Evolutionary conservation across 306 rosid genomes (phyloP), one percentile per base, ranked within the genome.

Genomic region (Rosa chinensis): DNA sequence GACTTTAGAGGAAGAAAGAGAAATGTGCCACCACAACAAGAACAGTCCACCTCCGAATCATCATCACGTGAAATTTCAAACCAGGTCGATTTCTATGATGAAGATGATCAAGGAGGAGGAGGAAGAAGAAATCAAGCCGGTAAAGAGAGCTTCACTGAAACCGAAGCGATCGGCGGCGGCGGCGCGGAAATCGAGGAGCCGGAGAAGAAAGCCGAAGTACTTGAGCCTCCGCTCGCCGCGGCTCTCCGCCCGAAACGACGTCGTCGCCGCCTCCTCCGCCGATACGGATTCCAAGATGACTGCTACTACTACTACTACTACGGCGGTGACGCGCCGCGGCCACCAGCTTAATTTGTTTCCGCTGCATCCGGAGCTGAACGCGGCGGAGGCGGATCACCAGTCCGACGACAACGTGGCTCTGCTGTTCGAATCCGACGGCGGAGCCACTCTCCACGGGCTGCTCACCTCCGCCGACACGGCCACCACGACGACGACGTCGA

Each of bases 391-490:
- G 6, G 72, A 66, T 2, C 44, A 64, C 21, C 45, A 37, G 5
- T 84, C 78, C n/a, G 96, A 91, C 39, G 96, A 89, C 35, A 74
- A 88, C 88, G 93, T 91, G 4, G 94, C 94, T 3, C 4, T 90
- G 17, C 88, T 95, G 48, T 91, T 95, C 85, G 71, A 85, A 52
- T 72, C 91, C 42, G 88, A 89, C 25, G 91, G 79, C 40, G 85
- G 79, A 5, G 91, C 87, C 63, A 84, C 91, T 0, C 88, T 93
- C 50, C 77, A 76, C 75, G 86, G 92, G 12, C 82, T 96, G 1
- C 89, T 89, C 5, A 84, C 80, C 18, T 73, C 84, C 10, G 81
- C 85, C 6, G 5, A 68, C 53, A 43, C 79, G 69, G 55, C 89
- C 20, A 18, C 84, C 8, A 59, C 82, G 6, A 63, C 79, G 2